phyloP scores from a whole-genome alignment of 352 stramenopile genomes.

The Globisporangium yorkense region DNA sequence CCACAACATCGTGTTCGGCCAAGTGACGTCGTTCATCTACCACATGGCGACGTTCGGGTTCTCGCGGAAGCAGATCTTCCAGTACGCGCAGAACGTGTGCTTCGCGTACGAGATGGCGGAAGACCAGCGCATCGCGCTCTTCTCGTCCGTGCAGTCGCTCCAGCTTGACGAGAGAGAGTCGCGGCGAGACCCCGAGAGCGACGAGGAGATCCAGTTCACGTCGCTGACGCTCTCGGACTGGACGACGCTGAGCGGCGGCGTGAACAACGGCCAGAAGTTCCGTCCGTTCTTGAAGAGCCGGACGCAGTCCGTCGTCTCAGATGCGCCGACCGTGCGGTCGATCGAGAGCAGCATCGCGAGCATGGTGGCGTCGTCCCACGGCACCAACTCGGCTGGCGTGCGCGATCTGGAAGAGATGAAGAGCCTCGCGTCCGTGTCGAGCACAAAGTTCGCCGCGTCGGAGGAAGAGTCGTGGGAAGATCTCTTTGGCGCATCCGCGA shows the following conservation, averaged over 20 bases:
- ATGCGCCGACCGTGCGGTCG: slow-evolving; percentile 5
- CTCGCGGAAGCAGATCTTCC: slow-evolving; percentile 50
- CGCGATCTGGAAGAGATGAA: slow-evolving; percentile 68
- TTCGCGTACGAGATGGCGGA: slow-evolving; percentile 79
- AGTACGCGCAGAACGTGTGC: slow-evolving; percentile 70
- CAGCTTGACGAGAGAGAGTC: slow-evolving; percentile 13
- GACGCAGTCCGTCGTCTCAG: slow-evolving; percentile 18
- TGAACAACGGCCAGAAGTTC: slow-evolving; percentile 22
- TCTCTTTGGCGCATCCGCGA: slow-evolving; percentile 43
- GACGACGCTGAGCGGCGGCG: slow-evolving; percentile 29
- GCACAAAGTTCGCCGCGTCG: slow-evolving; percentile 15
- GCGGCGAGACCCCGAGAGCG: slow-evolving; percentile 14
- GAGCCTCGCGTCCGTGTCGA: slow-evolving; percentile 41
- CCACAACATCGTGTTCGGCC: slow-evolving; percentile 76
- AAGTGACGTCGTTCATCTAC: slow-evolving; percentile 69
- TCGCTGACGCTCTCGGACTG: slow-evolving; percentile 59
- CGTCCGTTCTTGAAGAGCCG: slow-evolving; percentile 20
- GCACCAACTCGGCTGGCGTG: slow-evolving; percentile 13
- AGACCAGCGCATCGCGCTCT: slow-evolving; percentile 67
- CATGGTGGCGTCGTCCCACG: slow-evolving; percentile 22
- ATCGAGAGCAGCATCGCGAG: slow-evolving; percentile 26
- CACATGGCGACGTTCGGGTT: slow-evolving; percentile 74
- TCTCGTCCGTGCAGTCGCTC: slow-evolving; percentile 48
- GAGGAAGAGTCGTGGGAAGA: slow-evolving; percentile 66
- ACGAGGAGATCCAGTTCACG: slow-evolving; percentile 51